Evolutionary conservation across 1,139 yeast genomes (phyloP).

Genomic region (Yamadazyma dendronema): DNA sequence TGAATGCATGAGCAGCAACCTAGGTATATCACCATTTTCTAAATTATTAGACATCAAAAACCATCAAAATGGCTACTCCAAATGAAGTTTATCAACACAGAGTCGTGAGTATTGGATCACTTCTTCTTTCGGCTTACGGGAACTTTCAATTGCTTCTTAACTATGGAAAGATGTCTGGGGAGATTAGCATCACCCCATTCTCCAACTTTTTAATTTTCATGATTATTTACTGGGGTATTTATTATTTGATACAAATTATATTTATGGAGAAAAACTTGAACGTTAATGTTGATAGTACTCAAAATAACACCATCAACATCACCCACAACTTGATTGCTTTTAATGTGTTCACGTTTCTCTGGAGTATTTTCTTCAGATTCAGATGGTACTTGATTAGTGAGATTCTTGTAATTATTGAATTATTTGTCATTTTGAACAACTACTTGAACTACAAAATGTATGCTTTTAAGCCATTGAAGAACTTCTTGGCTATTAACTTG

Average conservation of each 20-base stretch:
- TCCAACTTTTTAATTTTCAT: conserved; percentile 55
- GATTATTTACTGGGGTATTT: conserved; percentile 56
- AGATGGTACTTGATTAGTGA: conserved; percentile 57
- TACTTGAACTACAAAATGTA: conserved; percentile 64
- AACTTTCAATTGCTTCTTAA: conserved; percentile 55
- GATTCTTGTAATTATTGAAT: conserved; percentile 49
- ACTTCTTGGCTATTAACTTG: conserved; percentile 14
- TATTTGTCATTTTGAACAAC: conserved; percentile 54
- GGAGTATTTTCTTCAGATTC: conserved; percentile 61
- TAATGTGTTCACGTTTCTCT: conserved; percentile 56
- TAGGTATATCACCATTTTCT: no score
- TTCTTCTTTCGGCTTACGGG: conserved; percentile 53
- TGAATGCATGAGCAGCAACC: background rate
- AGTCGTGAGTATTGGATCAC: conserved; percentile 48
- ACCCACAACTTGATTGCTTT: conserved; percentile 55
- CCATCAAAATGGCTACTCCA: conserved; percentile 5
- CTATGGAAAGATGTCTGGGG: conserved; percentile 36
- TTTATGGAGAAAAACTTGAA: conserved; percentile 40
- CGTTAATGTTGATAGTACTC: conserved; percentile 22
- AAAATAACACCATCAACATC: conserved; percentile 12
- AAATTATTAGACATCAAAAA: no score
- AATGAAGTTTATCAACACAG: conserved; percentile 28
- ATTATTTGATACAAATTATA: conserved; percentile 50
- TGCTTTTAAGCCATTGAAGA: conserved; percentile 46
- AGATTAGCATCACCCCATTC: conserved; percentile 63